Base-by-base conservation (phyloP, 192 early-diverging fungal genomes). In the Mortierella alpina region DNA sequence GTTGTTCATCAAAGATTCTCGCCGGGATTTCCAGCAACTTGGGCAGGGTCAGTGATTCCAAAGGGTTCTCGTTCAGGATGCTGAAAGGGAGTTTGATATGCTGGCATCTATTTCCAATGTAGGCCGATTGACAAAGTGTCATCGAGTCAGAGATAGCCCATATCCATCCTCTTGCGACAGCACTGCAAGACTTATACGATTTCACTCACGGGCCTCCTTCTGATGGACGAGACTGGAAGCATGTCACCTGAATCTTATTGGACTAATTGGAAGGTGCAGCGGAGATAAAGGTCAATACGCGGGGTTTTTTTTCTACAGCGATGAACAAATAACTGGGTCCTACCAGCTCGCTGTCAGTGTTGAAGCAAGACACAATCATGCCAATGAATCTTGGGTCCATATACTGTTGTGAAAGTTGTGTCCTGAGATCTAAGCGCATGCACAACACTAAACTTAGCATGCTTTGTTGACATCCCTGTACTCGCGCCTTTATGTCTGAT, bases 381-480 rank as follows among this genome's bases (percentile, higher is more conserved):
- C 87, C 87, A 51, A 88, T 83, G 45, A 88, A 88, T 45, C 84
- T 70, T 10, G 59, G 45, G 45, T 88, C 87, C 87, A 88, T 86
- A 22, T 76, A 47, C 49, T 88, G 87, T 49, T 88, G 85, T 6
- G 84, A 79, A 4, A 82, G 68, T 17, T 88, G 87, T 0, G 87
- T 88, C 23, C 82, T 65, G 11, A 88, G 61, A 56, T 88, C 87
- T 86, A 31, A 31, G 31, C 31, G 31, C 31, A 31, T 31, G 31
- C 31, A 20, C 5, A 39, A 12, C n/a, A 68, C 2, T 23, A n/a
- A 54, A 17, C 11, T 8, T 20, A 52, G 22, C 22, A 18, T 40
- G 11, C n/a, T 48, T 17, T 18, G 15, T 18, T 15, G 6, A 3
- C 22, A 12, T 48, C 15, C 14, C 39, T 9, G 13, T 44, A 6